Evolutionary conservation across 2,329 filamentous ascomycete species (phyloP).

Genomic region (Sclerotinia glacialis): DNA sequence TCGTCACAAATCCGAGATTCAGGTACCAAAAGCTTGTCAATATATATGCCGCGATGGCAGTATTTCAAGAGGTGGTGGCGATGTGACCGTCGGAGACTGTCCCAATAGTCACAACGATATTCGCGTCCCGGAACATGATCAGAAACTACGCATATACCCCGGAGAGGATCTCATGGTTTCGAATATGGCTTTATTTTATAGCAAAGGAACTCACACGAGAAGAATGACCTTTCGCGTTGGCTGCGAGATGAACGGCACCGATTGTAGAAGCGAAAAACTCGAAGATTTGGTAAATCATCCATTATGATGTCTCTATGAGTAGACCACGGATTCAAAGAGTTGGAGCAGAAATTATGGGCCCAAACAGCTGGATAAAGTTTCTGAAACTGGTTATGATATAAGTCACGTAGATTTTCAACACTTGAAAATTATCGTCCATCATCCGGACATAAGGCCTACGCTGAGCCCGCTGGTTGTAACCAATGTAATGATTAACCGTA

Average conservation of each 20-base stretch:
- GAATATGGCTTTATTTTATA: neutral
- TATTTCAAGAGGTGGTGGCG: too few species aligned
- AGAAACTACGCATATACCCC: too few species aligned
- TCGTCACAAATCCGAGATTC: neutral
- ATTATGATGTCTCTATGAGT: too few species aligned
- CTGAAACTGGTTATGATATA: neutral
- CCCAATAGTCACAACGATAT: too few species aligned
- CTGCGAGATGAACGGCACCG: neutral
- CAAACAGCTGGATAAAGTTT: neutral
- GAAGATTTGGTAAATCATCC: too few species aligned
- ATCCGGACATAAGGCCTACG: neutral
- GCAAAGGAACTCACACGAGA: neutral
- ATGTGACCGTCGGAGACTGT: too few species aligned
- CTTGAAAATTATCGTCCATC: neutral
- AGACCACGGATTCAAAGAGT: too few species aligned
- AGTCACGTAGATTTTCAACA: neutral
- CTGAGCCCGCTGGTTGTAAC: neutral
- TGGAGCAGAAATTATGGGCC: neutral
- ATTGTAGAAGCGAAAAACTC: neutral
- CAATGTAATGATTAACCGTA: too few species aligned
- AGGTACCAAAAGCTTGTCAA: neutral
- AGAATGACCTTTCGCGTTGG: neutral
- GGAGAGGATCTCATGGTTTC: too few species aligned
- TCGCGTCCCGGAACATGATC: too few species aligned
- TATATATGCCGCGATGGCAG: neutral